Percentiles rank a stretch among this genome's conserved stretches.
phyloP scores from a whole-genome alignment of 306 rosid species.

The Carpinus fangiana region DNA sequence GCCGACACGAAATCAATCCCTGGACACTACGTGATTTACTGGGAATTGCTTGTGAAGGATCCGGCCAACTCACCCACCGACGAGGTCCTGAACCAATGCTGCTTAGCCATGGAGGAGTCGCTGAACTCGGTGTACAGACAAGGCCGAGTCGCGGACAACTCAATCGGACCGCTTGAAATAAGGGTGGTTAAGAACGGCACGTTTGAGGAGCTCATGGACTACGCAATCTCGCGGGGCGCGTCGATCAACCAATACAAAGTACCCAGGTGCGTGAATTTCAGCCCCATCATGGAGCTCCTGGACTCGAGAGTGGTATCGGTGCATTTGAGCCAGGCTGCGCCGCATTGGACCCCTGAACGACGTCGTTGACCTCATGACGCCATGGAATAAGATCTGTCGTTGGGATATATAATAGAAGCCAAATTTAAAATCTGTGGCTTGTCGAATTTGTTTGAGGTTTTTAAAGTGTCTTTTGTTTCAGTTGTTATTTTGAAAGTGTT shows the following conservation, averaged over 20 bases:
- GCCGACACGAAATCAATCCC: conserved; percentile 72
- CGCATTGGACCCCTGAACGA: conserved; percentile 81
- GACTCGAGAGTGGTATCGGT: conserved; percentile 67
- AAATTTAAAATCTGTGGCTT: conserved; percentile 15
- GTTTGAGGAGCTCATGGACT: conserved; percentile 93
- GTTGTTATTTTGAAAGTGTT: conserved; percentile 1
- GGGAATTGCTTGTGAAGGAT: conserved; percentile 78
- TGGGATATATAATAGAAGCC: not conserved
- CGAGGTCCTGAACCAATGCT: conserved; percentile 56
- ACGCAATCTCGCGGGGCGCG: conserved; percentile 89
- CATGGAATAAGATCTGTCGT: conserved; percentile 9
- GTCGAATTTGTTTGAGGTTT: conserved; percentile 39
- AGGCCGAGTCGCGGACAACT: conserved; percentile 74
- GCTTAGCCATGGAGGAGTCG: conserved; percentile 75
- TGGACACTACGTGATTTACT: conserved; percentile 89
- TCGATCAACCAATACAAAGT: conserved; percentile 91
- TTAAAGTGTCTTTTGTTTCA: conserved; percentile 24
- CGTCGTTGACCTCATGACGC: conserved; percentile 33
- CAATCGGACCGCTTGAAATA: conserved; percentile 89
- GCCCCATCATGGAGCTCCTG: conserved; percentile 81
- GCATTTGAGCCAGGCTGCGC: conserved; percentile 81
- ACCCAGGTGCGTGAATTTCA: conserved; percentile 83
- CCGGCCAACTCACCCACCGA: conserved; percentile 37
- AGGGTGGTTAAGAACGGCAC: conserved; percentile 87
- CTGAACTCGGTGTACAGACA: conserved; percentile 89